Conservation (phyloP, 192 early-diverging fungal species). For the Coemansia sp. region DNA sequence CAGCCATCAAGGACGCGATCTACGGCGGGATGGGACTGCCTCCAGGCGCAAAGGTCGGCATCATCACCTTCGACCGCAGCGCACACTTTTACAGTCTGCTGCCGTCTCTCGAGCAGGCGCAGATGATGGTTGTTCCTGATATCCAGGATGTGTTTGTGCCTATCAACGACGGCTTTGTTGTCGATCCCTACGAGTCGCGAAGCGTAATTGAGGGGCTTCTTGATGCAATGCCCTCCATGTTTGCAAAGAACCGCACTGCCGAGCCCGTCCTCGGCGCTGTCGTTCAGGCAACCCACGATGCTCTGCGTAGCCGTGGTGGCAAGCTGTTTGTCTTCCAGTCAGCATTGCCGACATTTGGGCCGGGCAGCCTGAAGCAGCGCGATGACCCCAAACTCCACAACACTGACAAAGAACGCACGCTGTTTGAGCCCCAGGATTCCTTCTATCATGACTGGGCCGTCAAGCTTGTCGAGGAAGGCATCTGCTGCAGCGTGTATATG, state of each 20-base stretch:
- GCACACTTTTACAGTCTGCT: constrained; percentile 95
- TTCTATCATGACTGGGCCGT: constrained; percentile 85
- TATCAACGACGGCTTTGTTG: constrained; percentile 85
- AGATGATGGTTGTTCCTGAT: constrained; percentile 95
- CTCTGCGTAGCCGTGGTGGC: constrained; percentile 79
- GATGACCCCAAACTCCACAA: constrained; percentile 89
- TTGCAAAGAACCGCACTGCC: constrained; percentile 70
- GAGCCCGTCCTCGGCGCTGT: constrained; percentile 83
- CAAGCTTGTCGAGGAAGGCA: constrained; percentile 77
- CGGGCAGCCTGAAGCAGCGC: constrained; percentile 81
- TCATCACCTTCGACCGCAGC: constrained; percentile 87
- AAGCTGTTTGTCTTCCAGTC: constrained; percentile 90
- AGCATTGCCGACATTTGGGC: constrained; percentile 81
- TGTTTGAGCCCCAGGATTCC: constrained; percentile 84
- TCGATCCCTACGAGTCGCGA: constrained; percentile 79
- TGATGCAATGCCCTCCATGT: constrained; percentile 79
- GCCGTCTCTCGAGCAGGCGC: constrained; percentile 79
- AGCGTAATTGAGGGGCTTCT: constrained; percentile 79
- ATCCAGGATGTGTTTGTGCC: constrained; percentile 93
- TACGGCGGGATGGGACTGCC: constrained; percentile 62
- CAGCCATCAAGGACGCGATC: constrained; percentile 67
- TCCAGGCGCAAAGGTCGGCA: constrained; percentile 69
- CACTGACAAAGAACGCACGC: constrained; percentile 85
- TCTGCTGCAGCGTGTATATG: constrained; percentile 87
- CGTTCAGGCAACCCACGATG: constrained; percentile 70